phyloP scores from a whole-genome alignment of 345 rosid species.

The Murraya koenigii region DNA sequence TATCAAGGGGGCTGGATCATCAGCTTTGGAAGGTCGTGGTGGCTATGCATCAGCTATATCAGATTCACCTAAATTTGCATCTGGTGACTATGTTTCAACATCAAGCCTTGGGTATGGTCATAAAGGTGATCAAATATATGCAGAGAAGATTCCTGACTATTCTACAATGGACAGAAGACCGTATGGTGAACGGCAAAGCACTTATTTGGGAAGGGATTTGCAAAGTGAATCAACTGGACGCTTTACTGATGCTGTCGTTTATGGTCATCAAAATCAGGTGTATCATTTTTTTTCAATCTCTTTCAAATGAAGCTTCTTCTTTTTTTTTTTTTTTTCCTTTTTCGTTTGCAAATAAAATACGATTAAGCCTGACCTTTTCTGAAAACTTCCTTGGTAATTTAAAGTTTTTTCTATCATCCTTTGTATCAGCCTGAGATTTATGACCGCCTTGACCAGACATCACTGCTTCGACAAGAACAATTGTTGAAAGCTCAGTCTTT shows the following conservation, averaged over 20 bases:
- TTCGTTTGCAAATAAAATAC: not conserved
- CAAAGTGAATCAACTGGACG: constrained; percentile 63
- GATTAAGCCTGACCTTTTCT: not conserved
- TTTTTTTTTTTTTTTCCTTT: not conserved
- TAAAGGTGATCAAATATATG: constrained; percentile 64
- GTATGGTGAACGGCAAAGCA: constrained; percentile 64
- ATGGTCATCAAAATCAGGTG: constrained; percentile 83
- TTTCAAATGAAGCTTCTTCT: not conserved
- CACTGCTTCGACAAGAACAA: constrained; percentile 83
- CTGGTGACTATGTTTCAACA: constrained; percentile 65
- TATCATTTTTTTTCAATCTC: constrained; percentile 1
- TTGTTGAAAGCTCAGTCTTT: constrained; percentile 66
- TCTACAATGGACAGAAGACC: constrained; percentile 68
- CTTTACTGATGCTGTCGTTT: constrained; percentile 67
- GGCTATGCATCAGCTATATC: constrained; percentile 57
- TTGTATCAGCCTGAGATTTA: constrained; percentile 61
- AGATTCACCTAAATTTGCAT: constrained; percentile 77
- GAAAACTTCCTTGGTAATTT: not conserved
- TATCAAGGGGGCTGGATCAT: constrained; percentile 47
- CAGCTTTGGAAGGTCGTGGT: constrained; percentile 67
- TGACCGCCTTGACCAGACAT: constrained; percentile 76
- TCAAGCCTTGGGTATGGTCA: constrained; percentile 70
- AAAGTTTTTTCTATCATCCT: constrained; percentile 9
- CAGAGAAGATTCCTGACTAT: constrained; percentile 76
- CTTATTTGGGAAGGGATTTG: constrained; percentile 71